Evolutionary conservation across 345 rosid species (phyloP), one percentile per base, ranked within the genome.

Genomic region (Sisymbrium irio): DNA sequence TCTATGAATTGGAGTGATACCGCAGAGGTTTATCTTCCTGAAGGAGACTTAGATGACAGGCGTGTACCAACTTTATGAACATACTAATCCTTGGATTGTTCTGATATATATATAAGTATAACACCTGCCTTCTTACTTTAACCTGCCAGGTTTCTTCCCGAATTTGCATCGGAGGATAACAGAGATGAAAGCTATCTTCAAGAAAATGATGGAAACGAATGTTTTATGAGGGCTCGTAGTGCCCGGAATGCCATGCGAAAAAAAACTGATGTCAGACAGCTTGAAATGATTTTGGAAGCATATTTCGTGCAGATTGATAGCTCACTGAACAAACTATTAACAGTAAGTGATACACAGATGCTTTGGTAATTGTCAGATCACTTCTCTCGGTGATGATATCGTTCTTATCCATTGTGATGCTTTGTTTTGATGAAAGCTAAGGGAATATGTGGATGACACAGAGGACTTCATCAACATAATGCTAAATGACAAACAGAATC

Each of bases 231-330:
- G 1, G 25, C 2, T 22, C 25, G 3, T 22, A 22, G 25, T 22
- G 25, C 84, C 36, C 77, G 67, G 41, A 89, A 96, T 82, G 84
- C 85, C n/a, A 78, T 83, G 66, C 82, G 83, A 79, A 85, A 92
- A 78, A 82, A 81, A 18, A 83, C 89, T 47, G 88, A 88, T 72
- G 91, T 88, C 2, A 89, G 88, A 79, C 97, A 95, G 80, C 95
- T 95, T 25, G 99, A 92, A 78, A 95, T 89, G 99, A 96, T 95
- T 57, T 69, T 92, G 82, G 99, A 95, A 79, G 97, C 97, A 14
- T 92, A 92, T 71, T 92, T 95, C 47, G 96, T 92, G 62, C 99
- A 90, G 60, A 83, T 92, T 49, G 99, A 95, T 77, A 97, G 96
- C 37, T 88, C 88, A 51, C 75, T 95, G 74, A 89, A 92, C 86